phyloP scores from a whole-genome alignment of 2,329 filamentous ascomycete species.

The Claviceps purpurea region DNA sequence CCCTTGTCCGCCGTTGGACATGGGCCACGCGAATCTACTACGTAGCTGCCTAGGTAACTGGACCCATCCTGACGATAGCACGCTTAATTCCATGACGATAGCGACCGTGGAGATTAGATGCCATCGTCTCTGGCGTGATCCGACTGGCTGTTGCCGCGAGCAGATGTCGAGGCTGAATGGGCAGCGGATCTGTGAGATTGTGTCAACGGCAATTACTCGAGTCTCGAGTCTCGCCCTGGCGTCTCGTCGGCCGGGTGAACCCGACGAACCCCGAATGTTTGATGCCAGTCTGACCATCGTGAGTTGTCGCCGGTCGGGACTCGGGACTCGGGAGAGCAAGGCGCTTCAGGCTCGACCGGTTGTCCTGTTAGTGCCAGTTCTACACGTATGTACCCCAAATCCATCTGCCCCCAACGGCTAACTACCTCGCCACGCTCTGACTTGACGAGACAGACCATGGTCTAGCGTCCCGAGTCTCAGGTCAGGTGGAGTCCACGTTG shows the following conservation, averaged over 20 bases:
- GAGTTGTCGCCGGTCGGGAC: neutral
- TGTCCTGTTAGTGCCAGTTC: neutral
- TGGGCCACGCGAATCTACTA: constrained; percentile 1
- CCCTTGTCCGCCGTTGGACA: constrained; percentile 3
- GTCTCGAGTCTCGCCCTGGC: neutral
- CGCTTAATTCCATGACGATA: constrained; percentile 2
- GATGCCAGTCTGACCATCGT: neutral
- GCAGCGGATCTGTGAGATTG: neutral
- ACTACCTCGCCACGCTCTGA: neutral
- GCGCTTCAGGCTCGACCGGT: neutral
- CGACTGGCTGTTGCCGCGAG: constrained; percentile 8
- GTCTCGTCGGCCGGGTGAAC: neutral
- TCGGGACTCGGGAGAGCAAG: neutral
- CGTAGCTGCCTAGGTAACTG: neutral
- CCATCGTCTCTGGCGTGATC: neutral
- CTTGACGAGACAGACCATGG: neutral
- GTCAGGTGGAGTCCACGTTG: neutral
- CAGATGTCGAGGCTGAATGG: constrained; percentile 5
- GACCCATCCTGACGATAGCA: constrained; percentile 4
- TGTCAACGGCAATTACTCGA: neutral
- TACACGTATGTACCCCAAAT: neutral
- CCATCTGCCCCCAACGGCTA: neutral
- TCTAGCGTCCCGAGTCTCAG: neutral
- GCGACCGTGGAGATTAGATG: constrained; percentile 1
- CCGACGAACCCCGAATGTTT: neutral